Evolutionary conservation across 768 basidiomycete genomes (phyloP), one percentile per base, ranked within the genome.

Genomic region (Naematelia encephala): DNA sequence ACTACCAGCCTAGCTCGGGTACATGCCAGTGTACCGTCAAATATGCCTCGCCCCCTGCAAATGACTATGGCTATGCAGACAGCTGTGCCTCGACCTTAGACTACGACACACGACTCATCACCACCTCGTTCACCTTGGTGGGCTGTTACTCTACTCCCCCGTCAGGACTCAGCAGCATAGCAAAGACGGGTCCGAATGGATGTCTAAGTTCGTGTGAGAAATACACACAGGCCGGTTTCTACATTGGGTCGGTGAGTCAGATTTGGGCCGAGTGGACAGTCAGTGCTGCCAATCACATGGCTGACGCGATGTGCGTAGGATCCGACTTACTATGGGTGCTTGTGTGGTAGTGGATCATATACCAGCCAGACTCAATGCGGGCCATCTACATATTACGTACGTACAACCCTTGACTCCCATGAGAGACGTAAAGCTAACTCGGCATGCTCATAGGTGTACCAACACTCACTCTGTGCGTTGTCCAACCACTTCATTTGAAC

Each of bases 401-500:
- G 44, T 46, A n/a, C 44, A 4, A 4, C 44, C n/a, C 44, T 4
- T 23, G n/a, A 5, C n/a, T n/a, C n/a, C n/a, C n/a, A n/a, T n/a
- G n/a, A n/a, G n/a, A n/a, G n/a, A n/a, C 14, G 4, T 46, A 46
- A 19, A n/a, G 4, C 44, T 42, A 5, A 19, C 14, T n/a, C 4
- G n/a, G 5, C 4, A 4, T 23, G 4, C 44, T 46, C n/a, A 46
- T 23, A 4, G 4, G 4, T 14, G 23, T n/a, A 46, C 23, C 44
- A 19, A 46, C 44, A 46, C n/a, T 23, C 44, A 46, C 44, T 46
- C 44, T 4, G 44, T 46, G n/a, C n/a, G n/a, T n/a, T n/a, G n/a
- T n/a, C n/a, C n/a, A n/a, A n/a, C n/a, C n/a, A n/a, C n/a, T n/a
- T n/a, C n/a, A n/a, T n/a, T n/a, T n/a, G n/a, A n/a, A n/a, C n/a